Base-by-base conservation (phyloP, 768 basidiomycete species). In the Serendipita indica region DNA sequence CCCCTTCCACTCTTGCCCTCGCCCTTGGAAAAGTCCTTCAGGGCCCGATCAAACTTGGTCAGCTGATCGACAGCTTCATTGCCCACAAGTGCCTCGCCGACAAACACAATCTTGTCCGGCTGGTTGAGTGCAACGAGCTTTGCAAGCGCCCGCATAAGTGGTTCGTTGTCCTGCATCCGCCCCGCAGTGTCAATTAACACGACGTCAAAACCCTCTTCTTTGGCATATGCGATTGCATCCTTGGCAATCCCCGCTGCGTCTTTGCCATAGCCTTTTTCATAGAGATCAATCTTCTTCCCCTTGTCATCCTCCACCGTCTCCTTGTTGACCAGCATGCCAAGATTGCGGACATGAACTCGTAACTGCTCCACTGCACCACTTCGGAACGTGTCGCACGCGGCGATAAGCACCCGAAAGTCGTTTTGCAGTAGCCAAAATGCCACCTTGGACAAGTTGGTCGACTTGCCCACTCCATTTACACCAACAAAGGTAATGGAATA, bases 391-490 rank as follows among this genome's bases (percentile, higher is more conserved):
- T 99, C 96, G 67, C 96, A 99, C 12, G 96, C 96, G 39, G 96
- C 96, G 65, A 99, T 98, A 63, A 99, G 75, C 37, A 99, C 94
- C 37, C 86, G 77, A 35, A 94, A 71, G 3, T 86, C 84, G 66
- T 99, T 99, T 71, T 99, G 96, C 58, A 99, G 84, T 35, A 99
- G 75, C 96, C 96, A 99, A 73, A 98, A 99, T 71, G 91, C 93
- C 54, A 99, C 94, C 74, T 99, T 99, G 39, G 86, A 89, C 39
- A 99, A 73, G 70, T 98, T 99, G 3, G 96, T 98, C 65, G 90
- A 94, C 74, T 99, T 99, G 32, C 96, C 96, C 25, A 99, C 96
- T 25, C 96, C 96, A 67, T 99, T 99, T 34, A 99, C 96, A 13
- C 96, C 96, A 39, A 98, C 92, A 68, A 99, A 99, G 0, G 91